Evolutionary conservation across 1,284 basidiomycete species (phyloP), one percentile per base, ranked within the genome.

Genomic region (Chalciporus sp.): DNA sequence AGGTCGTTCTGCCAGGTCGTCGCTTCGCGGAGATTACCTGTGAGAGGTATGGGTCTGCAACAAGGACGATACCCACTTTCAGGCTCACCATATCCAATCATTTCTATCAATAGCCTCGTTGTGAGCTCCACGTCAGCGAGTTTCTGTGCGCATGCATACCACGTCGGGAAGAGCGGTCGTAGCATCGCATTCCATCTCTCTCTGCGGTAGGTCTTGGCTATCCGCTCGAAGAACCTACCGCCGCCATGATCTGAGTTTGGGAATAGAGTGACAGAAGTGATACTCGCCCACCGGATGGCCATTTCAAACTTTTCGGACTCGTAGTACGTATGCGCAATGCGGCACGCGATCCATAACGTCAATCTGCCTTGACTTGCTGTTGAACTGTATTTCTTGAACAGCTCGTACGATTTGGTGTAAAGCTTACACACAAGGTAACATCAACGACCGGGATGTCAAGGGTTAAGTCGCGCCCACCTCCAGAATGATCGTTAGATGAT

Each of bases 371-470:
- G 84, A 31, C 75, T 77, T 31, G 59, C 50, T 59, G 68, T 68
- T 42, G 80, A 71, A 37, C 75, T 77, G 62, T 88, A 80, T 59
- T 84, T 87, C 72, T 94, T 95, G 76, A 96, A 93, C 10, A 93
- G 70, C 60, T 95, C 90, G 67, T 96, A 95, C 1, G 95, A 81
- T 66, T 94, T 92, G 1, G 92, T 95, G 64, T 93, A 94, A 1
- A 97, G 79, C 90, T 94, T n/a, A 19, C 35, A 42, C n/a, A 14
- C 8, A 35, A 23, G 11, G 14, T 8, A 6, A 20, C 8, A 35
- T 58, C 44, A 58, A 12, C n/a, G 10, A 39, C n/a, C 11, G 2
- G 10, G 17, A 23, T 14, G 1, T 9, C 7, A 3, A 7, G 27
- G 9, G 37, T 7, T 35, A 46, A 31, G 14, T 46, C 14, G 20